Evolutionary conservation across 2,329 filamentous ascomycete species (phyloP).

Genomic region (Colletotrichum lini): DNA sequence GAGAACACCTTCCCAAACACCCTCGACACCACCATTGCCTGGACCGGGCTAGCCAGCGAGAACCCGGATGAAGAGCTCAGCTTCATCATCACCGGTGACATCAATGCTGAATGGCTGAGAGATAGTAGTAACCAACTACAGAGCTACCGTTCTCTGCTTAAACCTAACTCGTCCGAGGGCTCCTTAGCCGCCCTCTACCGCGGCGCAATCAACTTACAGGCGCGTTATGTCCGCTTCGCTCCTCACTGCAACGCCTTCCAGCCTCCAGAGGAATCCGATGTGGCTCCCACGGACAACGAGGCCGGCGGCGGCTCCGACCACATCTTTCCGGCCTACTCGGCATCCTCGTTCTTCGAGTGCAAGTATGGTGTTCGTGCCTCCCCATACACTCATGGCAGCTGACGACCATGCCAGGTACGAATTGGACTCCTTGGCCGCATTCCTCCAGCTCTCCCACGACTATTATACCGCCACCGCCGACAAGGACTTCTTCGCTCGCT

Average conservation of each 20-base stretch:
- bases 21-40: conserved; percentile 79
- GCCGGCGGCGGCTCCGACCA: conserved; percentile 70
- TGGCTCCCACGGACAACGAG: conserved; percentile 69
- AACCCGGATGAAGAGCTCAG: conserved; percentile 71
- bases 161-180: conserved; percentile 63
- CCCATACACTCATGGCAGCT: neutral
- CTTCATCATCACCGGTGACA: conserved; percentile 89
- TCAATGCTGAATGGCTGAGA: conserved; percentile 93
- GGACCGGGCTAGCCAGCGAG: conserved; percentile 73
- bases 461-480: conserved; percentile 84
- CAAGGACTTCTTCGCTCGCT: conserved; percentile 78
- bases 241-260: conserved; percentile 98
- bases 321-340: conserved; percentile 65
- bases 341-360: conserved; percentile 89
- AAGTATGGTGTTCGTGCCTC: conserved; percentile 62
- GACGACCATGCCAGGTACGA: conserved; percentile 70
- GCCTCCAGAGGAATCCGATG: conserved; percentile 81
- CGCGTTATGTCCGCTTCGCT: conserved; percentile 76
- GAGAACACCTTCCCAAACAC: conserved; percentile 82
- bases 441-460: conserved; percentile 84
- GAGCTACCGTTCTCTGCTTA: conserved; percentile 77
- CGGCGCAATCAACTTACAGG: conserved; percentile 83
- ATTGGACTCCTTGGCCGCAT: conserved; percentile 90
- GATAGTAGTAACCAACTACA: conserved; percentile 88
- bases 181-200: conserved; percentile 79